Conservation (phyloP, 208 protist genomes). For the Wallacemonas sp. region DNA sequence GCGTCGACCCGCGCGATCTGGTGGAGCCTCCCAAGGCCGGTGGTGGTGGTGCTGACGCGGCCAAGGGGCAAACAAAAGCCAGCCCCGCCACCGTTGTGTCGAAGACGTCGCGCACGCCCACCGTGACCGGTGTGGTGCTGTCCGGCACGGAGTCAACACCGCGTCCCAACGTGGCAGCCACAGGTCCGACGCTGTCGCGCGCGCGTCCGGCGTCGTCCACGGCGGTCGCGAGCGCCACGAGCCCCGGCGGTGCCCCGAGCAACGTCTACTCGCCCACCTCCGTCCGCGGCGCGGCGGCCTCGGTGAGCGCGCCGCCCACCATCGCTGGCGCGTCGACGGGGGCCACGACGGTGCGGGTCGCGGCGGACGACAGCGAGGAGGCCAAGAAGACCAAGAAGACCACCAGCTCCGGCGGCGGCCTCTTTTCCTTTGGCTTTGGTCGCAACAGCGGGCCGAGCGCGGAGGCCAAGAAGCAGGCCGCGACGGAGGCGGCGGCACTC, state of each 20-base stretch:
- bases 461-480: background rate
- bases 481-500: background rate
- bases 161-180: too few relatives aligned
- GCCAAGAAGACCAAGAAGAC: constrained; percentile 16
- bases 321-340: too few relatives aligned
- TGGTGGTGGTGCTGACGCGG: too few relatives aligned
- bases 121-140: too few relatives aligned
- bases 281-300: too few relatives aligned
- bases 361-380: background rate
- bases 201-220: background rate
- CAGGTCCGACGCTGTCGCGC: too few relatives aligned
- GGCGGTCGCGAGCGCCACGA: background rate
- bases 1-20: constrained; percentile 58
- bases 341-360: background rate
- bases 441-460: background rate
- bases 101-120: too few relatives aligned
- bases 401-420: constrained; percentile 7
- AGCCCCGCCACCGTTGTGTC: too few relatives aligned
- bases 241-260: background rate
- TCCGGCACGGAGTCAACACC: too few relatives aligned
- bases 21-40: too few relatives aligned
- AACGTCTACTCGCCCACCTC: constrained; percentile 4
- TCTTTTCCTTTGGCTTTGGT: constrained; percentile 32
- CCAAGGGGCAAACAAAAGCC: background rate
- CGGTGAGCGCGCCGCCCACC: too few relatives aligned